A percentile compares a stretch with the other conserved stretches of the same genome.
These are phyloP conservation scores for Magnaporthiopsis incrustans DNA, from an alignment of 2,329 filamentous ascomycete genomes.

Conservation along the genomic window DNA sequence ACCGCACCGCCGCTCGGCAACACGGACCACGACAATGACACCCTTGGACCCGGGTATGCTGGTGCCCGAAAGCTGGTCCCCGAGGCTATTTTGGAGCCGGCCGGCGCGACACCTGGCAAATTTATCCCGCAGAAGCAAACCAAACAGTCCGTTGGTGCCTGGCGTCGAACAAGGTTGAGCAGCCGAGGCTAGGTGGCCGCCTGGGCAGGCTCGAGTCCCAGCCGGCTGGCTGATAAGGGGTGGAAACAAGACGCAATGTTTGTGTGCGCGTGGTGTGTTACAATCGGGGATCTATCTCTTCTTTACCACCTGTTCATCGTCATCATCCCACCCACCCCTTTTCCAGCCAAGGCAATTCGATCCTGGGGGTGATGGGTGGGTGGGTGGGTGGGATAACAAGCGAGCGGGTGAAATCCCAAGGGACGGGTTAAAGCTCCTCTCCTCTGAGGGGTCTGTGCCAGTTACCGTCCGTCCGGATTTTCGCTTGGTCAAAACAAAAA, in stretches of 20 bases:
- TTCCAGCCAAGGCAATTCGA: background rate
- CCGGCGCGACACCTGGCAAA: background rate
- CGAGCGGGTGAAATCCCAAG: background rate
- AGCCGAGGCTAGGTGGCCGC: background rate
- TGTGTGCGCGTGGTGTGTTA: background rate
- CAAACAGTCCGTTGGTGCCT: background rate
- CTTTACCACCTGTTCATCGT: background rate
- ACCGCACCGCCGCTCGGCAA: background rate
- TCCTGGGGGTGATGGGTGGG: no score
- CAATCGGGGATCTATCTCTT: background rate
- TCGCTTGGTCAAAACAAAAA: no score
- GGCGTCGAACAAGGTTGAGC: conserved; percentile 5
- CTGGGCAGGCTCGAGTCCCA: background rate
- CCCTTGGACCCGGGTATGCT: conserved; percentile 2
- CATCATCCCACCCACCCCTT: background rate
- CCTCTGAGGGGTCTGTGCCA: no score
- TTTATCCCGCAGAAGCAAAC: background rate
- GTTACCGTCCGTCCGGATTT: no score
- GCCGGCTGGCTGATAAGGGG: background rate
- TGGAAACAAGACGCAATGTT: background rate
- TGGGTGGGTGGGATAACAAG: no score
- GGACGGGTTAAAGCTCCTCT: background rate
- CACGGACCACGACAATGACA: background rate
- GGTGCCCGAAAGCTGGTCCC: background rate
- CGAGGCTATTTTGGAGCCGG: conserved; percentile 1